These are phyloP conservation scores for Hysterium pulicare DNA, from an alignment of 2,329 filamentous ascomycete genomes.

Conservation along the genomic window DNA sequence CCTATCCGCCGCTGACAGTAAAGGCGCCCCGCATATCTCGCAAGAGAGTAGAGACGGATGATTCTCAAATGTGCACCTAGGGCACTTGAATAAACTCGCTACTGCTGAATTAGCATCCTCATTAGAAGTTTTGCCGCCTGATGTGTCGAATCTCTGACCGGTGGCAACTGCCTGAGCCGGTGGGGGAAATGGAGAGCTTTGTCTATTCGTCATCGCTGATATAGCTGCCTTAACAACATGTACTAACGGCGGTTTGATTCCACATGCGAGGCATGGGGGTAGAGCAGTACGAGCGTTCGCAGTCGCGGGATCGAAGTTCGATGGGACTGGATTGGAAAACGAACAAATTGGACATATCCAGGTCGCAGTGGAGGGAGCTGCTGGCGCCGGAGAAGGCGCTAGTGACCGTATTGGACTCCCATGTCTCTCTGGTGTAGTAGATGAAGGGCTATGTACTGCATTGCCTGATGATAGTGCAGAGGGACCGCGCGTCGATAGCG, in stretches of 20 bases:
- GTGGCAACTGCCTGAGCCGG: constrained; percentile 31
- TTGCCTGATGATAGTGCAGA: constrained; percentile 44
- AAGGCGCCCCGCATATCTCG: constrained; percentile 83
- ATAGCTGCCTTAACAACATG: constrained; percentile 86
- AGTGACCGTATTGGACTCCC: constrained; percentile 34
- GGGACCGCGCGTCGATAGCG: constrained; percentile 53
- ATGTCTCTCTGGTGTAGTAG: constrained; percentile 32
- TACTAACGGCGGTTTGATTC: constrained; percentile 83
- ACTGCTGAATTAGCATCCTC: constrained; percentile 6
- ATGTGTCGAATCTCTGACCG: constrained; percentile 34
- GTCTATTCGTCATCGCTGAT: constrained; percentile 63
- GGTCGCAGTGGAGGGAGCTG: constrained; percentile 62
- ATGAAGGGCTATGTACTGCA: constrained; percentile 18
- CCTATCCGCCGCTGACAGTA: constrained; percentile 54
- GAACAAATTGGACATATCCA: constrained; percentile 97
- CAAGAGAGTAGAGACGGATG: constrained; percentile 82
- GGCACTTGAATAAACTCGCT: constrained; percentile 52
- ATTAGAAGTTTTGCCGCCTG: constrained; percentile 6
- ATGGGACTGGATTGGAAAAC: constrained; percentile 87
- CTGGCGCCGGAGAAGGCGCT: constrained; percentile 45
- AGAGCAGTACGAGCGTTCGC: constrained; percentile 76
- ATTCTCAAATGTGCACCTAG: constrained; percentile 89
- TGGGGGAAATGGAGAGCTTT: constrained; percentile 21
- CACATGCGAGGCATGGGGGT: constrained; percentile 86
- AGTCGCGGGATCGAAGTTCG: constrained; percentile 84